Base-by-base conservation (phyloP, 1,284 basidiomycete species). In the Ganoderma boninense region DNA sequence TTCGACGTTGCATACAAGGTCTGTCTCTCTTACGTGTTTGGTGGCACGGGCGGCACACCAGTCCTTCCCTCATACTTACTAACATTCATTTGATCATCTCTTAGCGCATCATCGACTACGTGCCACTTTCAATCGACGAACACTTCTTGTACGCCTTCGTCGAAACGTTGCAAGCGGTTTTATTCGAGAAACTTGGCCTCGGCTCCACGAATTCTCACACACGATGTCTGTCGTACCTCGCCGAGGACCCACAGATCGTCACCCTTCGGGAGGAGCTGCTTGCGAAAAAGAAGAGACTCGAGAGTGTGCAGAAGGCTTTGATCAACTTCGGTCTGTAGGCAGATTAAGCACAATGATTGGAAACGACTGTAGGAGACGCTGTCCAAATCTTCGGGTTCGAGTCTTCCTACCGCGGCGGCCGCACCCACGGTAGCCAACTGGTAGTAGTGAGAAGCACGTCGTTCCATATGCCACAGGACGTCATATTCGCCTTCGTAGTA, bases 51-150 rank as follows among this genome's bases (percentile, higher is more conserved):
- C 49, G 23, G 49, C 14, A 14, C 16, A 14, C 13, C 49, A 23
- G 23, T 54, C n/a, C 18, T 14, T 44, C 16, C 42, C n/a, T 8
- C 10, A 10, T 10, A 23, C 49, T 84, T n/a, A 8, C 78, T 69
- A 26, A 26, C 4, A 26, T 43, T 6, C 32, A 32, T 32, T 32
- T 32, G 32, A 32, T 35, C 4, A 20, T 13, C 40, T 35, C 23
- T 4, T 69, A 88, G 87, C 81, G 86, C 13, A 75, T 87, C 57
- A 85, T 86, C 72, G 87, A 88, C 77, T 80, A 80, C 65, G 73
- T 87, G 1, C 86, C 87, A 0, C 75, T 80, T 11, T 68, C 83
- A 20, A 86, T 88, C 69, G 86, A 87, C 73, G 75, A 79, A 54
- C 78, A 79, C 56, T 84, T 87, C 69, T 72, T 88, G 26, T 81